Evolutionary conservation across 2,329 filamentous ascomycete species (phyloP), one percentile per base, ranked within the genome.

Genomic region (Simplicillium aogashimaense): DNA sequence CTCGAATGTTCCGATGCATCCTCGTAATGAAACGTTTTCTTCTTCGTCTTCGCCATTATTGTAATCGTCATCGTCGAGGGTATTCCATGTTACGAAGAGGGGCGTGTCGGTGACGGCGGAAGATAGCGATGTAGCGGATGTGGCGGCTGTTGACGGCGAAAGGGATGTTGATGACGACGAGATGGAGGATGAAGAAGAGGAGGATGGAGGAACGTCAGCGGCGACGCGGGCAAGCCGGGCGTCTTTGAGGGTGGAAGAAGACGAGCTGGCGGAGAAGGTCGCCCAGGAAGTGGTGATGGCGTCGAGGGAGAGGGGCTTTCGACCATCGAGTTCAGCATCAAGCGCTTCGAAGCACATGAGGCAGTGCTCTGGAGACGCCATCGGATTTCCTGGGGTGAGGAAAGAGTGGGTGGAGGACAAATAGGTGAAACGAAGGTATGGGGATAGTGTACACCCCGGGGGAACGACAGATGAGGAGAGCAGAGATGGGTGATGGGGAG

Each of bases 1-100:
- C 54, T 89, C 84, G 55, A 97, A 98, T 3, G 90, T 98, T 50
- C 92, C 92, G 56, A 98, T 97, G 69, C 92, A 98, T 44, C 92
- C 92, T 44, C 92, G 82, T 33, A 98, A 75, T 17, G 74, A 75
- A 57, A 81, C 80, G 47, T 78, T 65, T 20, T 78, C 74, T 39
- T 52, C 45, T 14, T 43, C 47, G 11, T 30, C 42, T 29, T 59
- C 54, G 46, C 17, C 13, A 4, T 35, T 35, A 10, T 41, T 39
- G 37, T 46, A 73, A 57, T 79, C 79, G 47, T 77, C 64, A 30
- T 54, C 45, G 9, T 49, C 53, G 40, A 87, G 51, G 1, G 77
- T 86, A 65, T 95, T 94, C 89, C 90, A 97, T 7, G 89, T 95
- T 36, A 98, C 86, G 58, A 97, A 97, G 31, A 97, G 73, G 1